Evolutionary conservation across 2,329 filamentous ascomycete species (phyloP).

Genomic region (Zalaria obscura): DNA sequence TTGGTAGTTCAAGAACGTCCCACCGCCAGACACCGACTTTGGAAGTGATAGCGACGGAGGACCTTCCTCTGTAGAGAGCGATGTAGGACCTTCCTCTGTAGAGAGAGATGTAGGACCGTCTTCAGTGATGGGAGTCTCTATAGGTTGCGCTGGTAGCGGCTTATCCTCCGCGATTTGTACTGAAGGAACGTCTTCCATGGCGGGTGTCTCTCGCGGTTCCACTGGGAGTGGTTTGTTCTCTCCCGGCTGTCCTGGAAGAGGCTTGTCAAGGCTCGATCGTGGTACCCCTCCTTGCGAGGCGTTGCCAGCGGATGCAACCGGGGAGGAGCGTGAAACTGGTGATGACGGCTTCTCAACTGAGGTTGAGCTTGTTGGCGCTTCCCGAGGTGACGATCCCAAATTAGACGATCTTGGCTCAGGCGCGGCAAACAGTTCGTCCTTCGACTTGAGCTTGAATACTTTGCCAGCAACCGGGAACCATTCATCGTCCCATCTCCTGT

Average conservation of each 20-base stretch:
- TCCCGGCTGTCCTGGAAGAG: not conserved
- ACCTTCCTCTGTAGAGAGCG: not conserved
- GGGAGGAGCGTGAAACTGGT: not conserved
- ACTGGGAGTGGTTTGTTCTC: not conserved
- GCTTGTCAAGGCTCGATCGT: not conserved
- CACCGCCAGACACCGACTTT: not conserved
- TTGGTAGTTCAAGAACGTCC: not conserved
- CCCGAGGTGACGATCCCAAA: not conserved
- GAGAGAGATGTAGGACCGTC: not conserved
- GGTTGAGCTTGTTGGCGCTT: not conserved
- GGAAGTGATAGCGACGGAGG: not conserved
- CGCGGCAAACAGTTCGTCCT: not conserved
- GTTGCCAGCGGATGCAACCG: not conserved
- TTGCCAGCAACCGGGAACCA: conserved; percentile 71
- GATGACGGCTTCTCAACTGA: not conserved
- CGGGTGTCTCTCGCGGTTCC: too few relatives aligned
- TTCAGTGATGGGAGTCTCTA: not conserved
- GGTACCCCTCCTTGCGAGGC: not conserved
- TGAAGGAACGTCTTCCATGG: too few relatives aligned
- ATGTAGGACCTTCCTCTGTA: not conserved
- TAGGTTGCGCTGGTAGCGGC: not conserved
- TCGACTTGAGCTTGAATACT: not conserved
- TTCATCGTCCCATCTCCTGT: conserved; percentile 75
- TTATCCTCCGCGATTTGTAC: not conserved
- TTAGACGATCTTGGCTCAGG: not conserved